These are phyloP conservation scores for Strobilomyces echinocephalus DNA, from an alignment of 768 basidiomycete species.

Conservation along the genomic window DNA sequence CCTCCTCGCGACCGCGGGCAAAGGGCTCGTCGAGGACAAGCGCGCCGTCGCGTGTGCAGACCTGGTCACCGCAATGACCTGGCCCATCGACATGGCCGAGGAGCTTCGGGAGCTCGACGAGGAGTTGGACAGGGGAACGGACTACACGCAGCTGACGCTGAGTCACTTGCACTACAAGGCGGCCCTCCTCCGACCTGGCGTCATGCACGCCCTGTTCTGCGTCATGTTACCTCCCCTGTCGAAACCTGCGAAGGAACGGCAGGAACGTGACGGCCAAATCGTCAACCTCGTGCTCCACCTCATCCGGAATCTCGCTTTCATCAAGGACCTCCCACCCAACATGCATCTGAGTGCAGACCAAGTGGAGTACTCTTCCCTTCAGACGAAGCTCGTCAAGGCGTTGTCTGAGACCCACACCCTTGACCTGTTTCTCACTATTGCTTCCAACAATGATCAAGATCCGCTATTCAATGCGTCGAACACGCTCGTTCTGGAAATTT, in stretches of 20 bases:
- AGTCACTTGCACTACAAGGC: constrained; percentile 91
- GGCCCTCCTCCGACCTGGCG: constrained; percentile 56
- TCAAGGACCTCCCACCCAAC: constrained; percentile 78
- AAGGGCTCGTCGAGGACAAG: constrained; percentile 74
- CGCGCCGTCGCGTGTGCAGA: constrained; percentile 81
- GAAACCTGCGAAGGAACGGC: constrained; percentile 62
- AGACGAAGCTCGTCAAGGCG: constrained; percentile 67
- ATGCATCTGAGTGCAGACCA: constrained; percentile 71
- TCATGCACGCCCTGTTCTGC: constrained; percentile 66
- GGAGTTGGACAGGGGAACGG: constrained; percentile 71
- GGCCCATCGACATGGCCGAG: constrained; percentile 95
- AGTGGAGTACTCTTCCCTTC: constrained; percentile 72
- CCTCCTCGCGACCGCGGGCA: constrained; percentile 73
- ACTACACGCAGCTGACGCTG: constrained; percentile 79
- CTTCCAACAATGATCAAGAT: constrained; percentile 70
- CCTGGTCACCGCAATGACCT: constrained; percentile 94
- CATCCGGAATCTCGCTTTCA: constrained; percentile 90
- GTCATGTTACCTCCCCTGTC: constrained; percentile 77
- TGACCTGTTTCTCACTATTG: constrained; percentile 79
- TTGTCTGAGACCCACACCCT: constrained; percentile 70
- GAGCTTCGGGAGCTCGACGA: constrained; percentile 90
- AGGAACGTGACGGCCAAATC: constrained; percentile 77
- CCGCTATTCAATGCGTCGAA: constrained; percentile 84
- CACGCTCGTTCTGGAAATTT: constrained; percentile 85
- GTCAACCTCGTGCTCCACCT: constrained; percentile 86